Evolutionary conservation across 352 stramenopile species (phyloP).

Genomic region (Globisporangium cederbergense): DNA sequence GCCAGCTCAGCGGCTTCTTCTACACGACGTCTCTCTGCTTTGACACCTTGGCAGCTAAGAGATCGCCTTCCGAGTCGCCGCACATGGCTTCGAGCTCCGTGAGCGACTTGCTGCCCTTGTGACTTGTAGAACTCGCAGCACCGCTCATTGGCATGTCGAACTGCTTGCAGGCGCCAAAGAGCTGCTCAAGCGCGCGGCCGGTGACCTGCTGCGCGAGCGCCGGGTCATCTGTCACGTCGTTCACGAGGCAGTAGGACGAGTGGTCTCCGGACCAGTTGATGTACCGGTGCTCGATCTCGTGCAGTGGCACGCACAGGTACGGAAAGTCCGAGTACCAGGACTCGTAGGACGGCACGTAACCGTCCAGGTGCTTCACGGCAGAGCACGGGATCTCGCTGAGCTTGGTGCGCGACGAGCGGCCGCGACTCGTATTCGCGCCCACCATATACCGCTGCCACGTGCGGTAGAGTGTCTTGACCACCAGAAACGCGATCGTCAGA

Average conservation of each 20-base stretch:
- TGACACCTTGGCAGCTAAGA: background rate
- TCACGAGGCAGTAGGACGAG: constrained; percentile 53
- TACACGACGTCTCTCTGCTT: background rate
- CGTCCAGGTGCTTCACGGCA: constrained; percentile 41
- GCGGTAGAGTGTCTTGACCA: constrained; percentile 33
- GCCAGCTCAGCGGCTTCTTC: background rate
- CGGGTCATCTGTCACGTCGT: constrained; percentile 52
- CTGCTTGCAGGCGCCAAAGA: constrained; percentile 66
- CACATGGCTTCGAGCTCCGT: constrained; percentile 5
- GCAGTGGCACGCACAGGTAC: constrained; percentile 54
- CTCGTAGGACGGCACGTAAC: constrained; percentile 60
- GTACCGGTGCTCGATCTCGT: constrained; percentile 46
- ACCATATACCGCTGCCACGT: constrained; percentile 39
- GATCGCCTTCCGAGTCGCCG: background rate
- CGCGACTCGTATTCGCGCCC: constrained; percentile 18
- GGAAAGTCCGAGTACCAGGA: constrained; percentile 73
- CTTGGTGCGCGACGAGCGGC: constrained; percentile 22
- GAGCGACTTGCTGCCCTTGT: background rate
- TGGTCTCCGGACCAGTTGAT: constrained; percentile 61
- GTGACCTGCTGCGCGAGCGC: constrained; percentile 37
- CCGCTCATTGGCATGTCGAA: constrained; percentile 24
- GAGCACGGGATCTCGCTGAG: constrained; percentile 46
- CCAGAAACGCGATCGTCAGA: constrained; percentile 27
- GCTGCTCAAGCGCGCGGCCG: constrained; percentile 37
- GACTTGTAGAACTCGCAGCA: background rate